Evolutionary conservation across 768 basidiomycete species (phyloP), one percentile per base, ranked within the genome.

Genomic region (Hygrocybe coccinea): DNA sequence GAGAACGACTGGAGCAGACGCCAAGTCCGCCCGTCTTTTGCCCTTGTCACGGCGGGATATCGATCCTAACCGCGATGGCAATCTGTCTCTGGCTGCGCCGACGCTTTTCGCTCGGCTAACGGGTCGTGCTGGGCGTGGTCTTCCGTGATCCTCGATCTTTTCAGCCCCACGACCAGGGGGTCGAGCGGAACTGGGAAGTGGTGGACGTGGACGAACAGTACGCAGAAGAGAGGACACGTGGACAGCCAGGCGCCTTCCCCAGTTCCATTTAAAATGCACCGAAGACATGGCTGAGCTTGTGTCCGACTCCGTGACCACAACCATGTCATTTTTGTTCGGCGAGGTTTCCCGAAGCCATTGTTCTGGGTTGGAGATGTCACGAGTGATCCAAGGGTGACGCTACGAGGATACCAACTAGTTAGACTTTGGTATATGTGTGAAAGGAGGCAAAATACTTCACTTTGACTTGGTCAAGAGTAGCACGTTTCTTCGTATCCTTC

Each of bases 381-480:
- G 75, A 24, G 83, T 68, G 58, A 91, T 79, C 88, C 89, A 92
- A 9, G 74, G 70, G 64, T 81, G 76, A 35, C 69, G 71, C 86
- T 87, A 68, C 22, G 47, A 56, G 58, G 29, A 52, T 7, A 35
- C 37, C 54, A 22, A 54, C 24, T 44, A 52, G 21, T 17, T 51
- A 15, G 34, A 38, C 53, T 17, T 24, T 39, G 24, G 9, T 19
- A 8, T 9, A 11, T 29, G 10, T 6, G 25, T 5, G 2, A n/a
- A 17, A 21, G 44, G 46, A 44, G 56, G 35, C 25, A 7, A 34
- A 61, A 50, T 53, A 69, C 64, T 55, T n/a, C 54, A 75, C 95
- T 82, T 95, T 97, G 62, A 93, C 83, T 62, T 89, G 79, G 25
- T 84, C 80, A 41, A 97, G 78, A 17, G 83, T 86, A 50, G 95